These are phyloP conservation scores for Penicillium sp. DNA, from an alignment of 2,329 filamentous ascomycete genomes.

Conservation along the genomic window DNA sequence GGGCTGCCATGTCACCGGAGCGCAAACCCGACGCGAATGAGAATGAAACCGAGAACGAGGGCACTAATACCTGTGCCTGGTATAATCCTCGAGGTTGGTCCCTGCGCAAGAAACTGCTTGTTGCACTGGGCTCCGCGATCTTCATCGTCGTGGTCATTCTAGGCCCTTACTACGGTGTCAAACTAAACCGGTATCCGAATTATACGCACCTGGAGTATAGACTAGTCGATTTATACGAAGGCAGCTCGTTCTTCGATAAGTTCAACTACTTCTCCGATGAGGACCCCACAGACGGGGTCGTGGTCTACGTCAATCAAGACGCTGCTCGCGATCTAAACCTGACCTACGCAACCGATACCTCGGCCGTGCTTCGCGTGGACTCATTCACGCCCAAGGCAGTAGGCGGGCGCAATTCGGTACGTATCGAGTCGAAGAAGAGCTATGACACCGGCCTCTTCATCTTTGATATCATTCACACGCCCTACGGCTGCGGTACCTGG, in stretches of 20 bases:
- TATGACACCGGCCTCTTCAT: slow-evolving; percentile 69
- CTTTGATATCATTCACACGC: slow-evolving; percentile 68
- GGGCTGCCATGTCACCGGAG: slow-evolving; percentile 7
- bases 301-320: slow-evolving; percentile 45
- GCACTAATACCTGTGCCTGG: slow-evolving; percentile 22
- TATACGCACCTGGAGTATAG: slow-evolving; percentile 47
- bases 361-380: slow-evolving; percentile 65
- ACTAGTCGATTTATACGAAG: slow-evolving; percentile 48
- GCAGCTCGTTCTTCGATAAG: slow-evolving; percentile 48
- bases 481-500: slow-evolving; percentile 68
- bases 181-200: slow-evolving; percentile 48
- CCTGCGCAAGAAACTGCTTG: slow-evolving; percentile 56
- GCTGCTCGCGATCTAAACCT: slow-evolving; percentile 55
- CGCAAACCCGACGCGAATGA: background rate
- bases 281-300: slow-evolving; percentile 52
- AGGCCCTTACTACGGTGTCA: slow-evolving; percentile 44
- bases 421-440: slow-evolving; percentile 63
- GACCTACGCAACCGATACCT: slow-evolving; percentile 60
- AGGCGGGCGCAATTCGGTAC: slow-evolving; percentile 66
- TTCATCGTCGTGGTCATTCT: slow-evolving; percentile 56
- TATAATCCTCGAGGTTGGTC: slow-evolving; percentile 61
- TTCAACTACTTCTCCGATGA: slow-evolving; percentile 51
- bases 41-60: background rate
- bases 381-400: slow-evolving; percentile 62
- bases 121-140: slow-evolving; percentile 40